phyloP scores from a whole-genome alignment of 768 basidiomycete genomes.

The Leccinum disarticulatum region DNA sequence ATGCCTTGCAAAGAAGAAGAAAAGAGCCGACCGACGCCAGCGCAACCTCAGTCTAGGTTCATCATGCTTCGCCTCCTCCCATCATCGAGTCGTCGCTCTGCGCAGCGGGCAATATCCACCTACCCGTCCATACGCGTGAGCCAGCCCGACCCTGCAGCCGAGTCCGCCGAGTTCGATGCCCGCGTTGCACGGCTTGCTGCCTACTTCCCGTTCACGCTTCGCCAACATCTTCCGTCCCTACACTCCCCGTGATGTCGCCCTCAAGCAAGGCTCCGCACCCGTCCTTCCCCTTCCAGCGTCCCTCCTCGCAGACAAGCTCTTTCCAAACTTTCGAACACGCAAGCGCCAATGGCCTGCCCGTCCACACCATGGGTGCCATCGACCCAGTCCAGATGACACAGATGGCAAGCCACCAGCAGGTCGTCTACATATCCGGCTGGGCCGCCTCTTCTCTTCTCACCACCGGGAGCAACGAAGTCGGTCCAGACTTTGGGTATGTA shows the following conservation, averaged over 20 bases:
- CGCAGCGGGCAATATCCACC: constrained; percentile 41
- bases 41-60: constrained; percentile 37
- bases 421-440: constrained; percentile 93
- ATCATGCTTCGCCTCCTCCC: not conserved
- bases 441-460: constrained; percentile 83
- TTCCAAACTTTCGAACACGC: constrained; percentile 65
- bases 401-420: constrained; percentile 84
- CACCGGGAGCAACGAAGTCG: constrained; percentile 88
- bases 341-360: constrained; percentile 60
- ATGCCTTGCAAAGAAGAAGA: no score
- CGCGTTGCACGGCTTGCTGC: constrained; percentile 62
- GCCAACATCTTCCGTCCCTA: constrained; percentile 75
- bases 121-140: constrained; percentile 47
- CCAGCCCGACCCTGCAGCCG: constrained; percentile 57
- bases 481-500: constrained; percentile 80
- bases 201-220: constrained; percentile 83
- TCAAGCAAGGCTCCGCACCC: constrained; percentile 87
- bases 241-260: constrained; percentile 72
- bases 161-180: constrained; percentile 55
- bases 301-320: constrained; percentile 86
- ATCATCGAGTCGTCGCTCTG: constrained; percentile 11
- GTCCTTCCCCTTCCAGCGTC: constrained; percentile 74
- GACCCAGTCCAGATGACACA: constrained; percentile 96
- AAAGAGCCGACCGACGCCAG: no score
- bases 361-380: constrained; percentile 91